Percentiles rank a stretch among this genome's conserved stretches.
Conservation (phyloP, 331 rosid species). For the Quercus tomentella region DNA sequence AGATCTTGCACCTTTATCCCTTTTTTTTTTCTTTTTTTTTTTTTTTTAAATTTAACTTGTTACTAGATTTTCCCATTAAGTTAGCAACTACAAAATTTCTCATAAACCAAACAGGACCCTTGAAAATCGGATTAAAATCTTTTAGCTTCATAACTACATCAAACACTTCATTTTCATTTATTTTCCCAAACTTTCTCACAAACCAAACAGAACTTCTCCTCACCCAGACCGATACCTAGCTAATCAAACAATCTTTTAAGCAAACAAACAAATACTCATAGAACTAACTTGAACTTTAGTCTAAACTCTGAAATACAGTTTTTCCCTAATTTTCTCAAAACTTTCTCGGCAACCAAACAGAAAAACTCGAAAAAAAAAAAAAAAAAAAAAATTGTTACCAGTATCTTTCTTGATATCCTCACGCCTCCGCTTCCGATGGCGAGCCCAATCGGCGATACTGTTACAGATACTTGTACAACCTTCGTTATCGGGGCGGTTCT, state of each 20-base stretch:
- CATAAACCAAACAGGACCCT: too few species aligned
- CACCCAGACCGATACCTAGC: neutral
- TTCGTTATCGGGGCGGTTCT: conserved; percentile 47
- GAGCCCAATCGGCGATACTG: conserved; percentile 88
- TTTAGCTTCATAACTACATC: too few species aligned
- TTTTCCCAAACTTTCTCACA: neutral
- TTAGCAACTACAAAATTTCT: too few species aligned
- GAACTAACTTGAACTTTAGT: neutral
- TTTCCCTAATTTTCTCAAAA: neutral
- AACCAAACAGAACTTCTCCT: neutral
- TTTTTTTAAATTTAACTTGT: too few species aligned
- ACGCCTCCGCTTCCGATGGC: conserved; percentile 84
- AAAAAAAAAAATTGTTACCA: conserved; percentile 23
- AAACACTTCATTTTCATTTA: neutral
- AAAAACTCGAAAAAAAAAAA: neutral
- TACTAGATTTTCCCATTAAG: too few species aligned
- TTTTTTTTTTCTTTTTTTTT: too few species aligned
- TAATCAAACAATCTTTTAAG: neutral
- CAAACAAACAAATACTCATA: neutral
- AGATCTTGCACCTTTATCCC: too few species aligned
- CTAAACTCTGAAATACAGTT: neutral
- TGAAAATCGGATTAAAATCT: too few species aligned
- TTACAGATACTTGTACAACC: conserved; percentile 56
- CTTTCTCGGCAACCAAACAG: neutral
- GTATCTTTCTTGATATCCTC: conserved; percentile 79